phyloP scores from a whole-genome alignment of 1,284 basidiomycete species.

The Cutaneotrichosporon sp. region DNA sequence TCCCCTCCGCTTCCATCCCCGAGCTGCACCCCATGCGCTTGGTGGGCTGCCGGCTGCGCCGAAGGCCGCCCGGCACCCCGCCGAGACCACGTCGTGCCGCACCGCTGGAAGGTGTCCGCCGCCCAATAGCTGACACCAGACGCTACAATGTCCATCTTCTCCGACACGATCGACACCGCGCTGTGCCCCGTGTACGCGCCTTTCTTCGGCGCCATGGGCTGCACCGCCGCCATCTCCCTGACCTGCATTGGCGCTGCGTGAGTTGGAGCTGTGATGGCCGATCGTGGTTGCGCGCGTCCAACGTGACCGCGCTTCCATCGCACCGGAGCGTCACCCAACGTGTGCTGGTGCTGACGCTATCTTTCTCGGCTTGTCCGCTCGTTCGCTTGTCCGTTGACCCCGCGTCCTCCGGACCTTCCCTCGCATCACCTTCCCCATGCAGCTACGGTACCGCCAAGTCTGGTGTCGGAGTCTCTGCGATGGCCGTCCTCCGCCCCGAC shows the following conservation, averaged over 20 bases:
- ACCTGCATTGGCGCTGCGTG: conserved; percentile 66
- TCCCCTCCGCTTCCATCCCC: too few relatives aligned
- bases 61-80: not conserved
- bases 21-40: too few relatives aligned
- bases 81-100: too few relatives aligned
- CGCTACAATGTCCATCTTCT: conserved; percentile 7
- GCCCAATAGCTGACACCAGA: conserved; percentile 16
- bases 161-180: conserved; percentile 54
- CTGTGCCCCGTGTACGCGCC: conserved; percentile 93
- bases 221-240: conserved; percentile 95
- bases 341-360: conserved; percentile 3
- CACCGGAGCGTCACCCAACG: not conserved
- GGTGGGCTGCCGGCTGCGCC: not conserved
- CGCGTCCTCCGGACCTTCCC: not conserved
- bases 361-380: not conserved
- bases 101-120: too few relatives aligned
- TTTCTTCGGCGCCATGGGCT: conserved; percentile 97
- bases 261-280: conserved; percentile 22
- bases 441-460: conserved; percentile 93
- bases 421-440: not conserved
- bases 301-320: too few relatives aligned
- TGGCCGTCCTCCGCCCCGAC: conserved; percentile 94
- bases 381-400: too few relatives aligned
- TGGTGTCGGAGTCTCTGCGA: conserved; percentile 97
- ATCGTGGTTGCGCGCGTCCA: not conserved